Evolutionary conservation across 1,284 basidiomycete genomes (phyloP), one percentile per base, ranked within the genome.

Genomic region (Trametes polyzona): DNA sequence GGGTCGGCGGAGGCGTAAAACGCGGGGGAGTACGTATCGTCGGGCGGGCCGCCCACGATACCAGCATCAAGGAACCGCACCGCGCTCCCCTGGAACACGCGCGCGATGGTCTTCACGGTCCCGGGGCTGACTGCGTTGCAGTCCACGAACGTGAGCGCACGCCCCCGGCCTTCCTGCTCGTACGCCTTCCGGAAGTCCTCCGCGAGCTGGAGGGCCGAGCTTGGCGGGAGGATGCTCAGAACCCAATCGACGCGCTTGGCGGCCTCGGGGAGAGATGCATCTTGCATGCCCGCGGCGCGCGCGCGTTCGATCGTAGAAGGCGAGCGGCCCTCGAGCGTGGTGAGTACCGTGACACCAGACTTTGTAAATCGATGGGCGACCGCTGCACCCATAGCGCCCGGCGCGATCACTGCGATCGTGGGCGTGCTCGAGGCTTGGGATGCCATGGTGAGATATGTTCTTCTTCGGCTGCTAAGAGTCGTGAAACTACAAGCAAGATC

Each of bases 61-160:
- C 76, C 71, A n/a, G 78, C 83, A 69, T 86, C 83, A 16, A 87
- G 65, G 61, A 87, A 83, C 19, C 67, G 66, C 52, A 82, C 72
- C 3, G 69, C 61, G 3, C 73, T 73, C 4, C 68, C 73, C 7
- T 63, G 47, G 61, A 87, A 83, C 26, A 83, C 67, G 19, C 58
- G 65, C 5, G 78, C 76, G 40, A 87, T 82, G 27, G 62, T 68
- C 65, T 79, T 78, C 48, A 76, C 78, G 9, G 81, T 82, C 55
- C 73, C 71, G 1, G 83, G 80, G 65, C 73, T 83, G 41, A 86
- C 77, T 6, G 83, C 83, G 58, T 87, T 86, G 65, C 82, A 84
- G 65, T 86, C 84, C n/a, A 73, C 83, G 65, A 81, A 86, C 24
- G 49, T 42, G 24, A 57, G 43, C 42, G 37, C 27, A 21, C 58